Conservation (phyloP, 139 green algal species). For the Ettlia oleoabundans region DNA sequence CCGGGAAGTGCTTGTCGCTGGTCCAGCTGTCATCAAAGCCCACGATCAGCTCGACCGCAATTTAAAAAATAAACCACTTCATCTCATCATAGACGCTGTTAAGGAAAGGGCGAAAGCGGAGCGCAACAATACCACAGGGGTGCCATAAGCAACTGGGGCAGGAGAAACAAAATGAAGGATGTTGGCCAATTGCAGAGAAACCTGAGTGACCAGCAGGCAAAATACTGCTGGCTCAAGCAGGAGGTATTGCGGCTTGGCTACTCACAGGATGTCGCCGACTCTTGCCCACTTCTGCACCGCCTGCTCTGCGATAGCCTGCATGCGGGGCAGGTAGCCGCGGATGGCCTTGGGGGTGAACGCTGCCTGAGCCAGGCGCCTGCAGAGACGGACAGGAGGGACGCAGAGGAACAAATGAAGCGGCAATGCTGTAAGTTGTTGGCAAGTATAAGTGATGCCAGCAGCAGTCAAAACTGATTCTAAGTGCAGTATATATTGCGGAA, state of each 20-base stretch:
- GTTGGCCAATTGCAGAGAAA: background rate
- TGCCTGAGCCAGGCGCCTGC: constrained; percentile 17
- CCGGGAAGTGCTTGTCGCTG: background rate
- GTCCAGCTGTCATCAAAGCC: background rate
- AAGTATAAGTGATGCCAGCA: no score
- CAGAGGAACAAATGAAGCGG: no score
- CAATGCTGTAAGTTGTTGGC: no score
- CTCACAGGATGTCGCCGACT: constrained; percentile 12
- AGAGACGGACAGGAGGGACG: no score
- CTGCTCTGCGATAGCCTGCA: constrained; percentile 14
- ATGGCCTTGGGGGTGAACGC: constrained; percentile 30
- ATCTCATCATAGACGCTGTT: constrained; percentile 12
- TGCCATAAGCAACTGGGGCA: background rate
- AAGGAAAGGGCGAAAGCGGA: background rate
- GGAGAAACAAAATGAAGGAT: no score
- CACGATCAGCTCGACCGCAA: constrained; percentile 1
- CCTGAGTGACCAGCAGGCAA: background rate
- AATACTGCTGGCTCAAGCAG: no score
- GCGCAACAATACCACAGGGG: background rate
- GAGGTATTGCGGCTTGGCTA: background rate
- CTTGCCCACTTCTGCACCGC: background rate
- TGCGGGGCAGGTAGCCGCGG: constrained; percentile 24
- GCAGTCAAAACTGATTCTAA: no score
- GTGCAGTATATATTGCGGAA: background rate
- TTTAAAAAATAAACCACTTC: constrained; percentile 11